phyloP scores from a whole-genome alignment of 768 basidiomycete species.

The Filobasidium floriforme region DNA sequence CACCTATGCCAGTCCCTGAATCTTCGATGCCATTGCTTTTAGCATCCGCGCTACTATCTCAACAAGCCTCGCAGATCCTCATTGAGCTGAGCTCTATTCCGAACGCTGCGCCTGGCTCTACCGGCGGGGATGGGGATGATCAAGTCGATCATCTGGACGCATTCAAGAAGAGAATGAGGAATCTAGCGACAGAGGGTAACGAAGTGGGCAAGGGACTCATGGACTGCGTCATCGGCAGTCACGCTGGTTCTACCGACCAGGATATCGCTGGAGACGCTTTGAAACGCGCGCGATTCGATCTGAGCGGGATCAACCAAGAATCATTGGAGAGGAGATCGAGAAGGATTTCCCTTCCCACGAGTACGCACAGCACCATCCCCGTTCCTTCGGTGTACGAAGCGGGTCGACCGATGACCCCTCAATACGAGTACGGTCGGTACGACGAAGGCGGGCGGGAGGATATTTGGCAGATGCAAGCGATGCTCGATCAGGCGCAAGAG shows the following conservation, averaged over 20 bases:
- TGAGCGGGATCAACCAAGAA: not conserved
- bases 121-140: not conserved
- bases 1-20: not conserved
- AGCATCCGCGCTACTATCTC: not conserved
- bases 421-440: not conserved
- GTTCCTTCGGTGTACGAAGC: not conserved
- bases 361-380: too few relatives aligned
- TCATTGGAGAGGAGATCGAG: not conserved
- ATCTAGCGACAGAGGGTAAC: not conserved
- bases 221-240: not conserved
- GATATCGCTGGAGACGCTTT: not conserved
- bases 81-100: not conserved
- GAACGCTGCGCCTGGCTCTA: not conserved
- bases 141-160: not conserved
- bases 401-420: not conserved
- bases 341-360: too few relatives aligned
- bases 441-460: too few relatives aligned
- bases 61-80: not conserved
- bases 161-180: not conserved
- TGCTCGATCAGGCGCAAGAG: not conserved
- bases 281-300: not conserved
- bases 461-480: not conserved
- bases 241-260: not conserved
- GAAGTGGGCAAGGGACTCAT: not conserved
- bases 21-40: not conserved